Evolutionary conservation across 495 filamentous ascomycete species (phyloP), one percentile per base, ranked within the genome.

Genomic region (Achaetomiella virescens): DNA sequence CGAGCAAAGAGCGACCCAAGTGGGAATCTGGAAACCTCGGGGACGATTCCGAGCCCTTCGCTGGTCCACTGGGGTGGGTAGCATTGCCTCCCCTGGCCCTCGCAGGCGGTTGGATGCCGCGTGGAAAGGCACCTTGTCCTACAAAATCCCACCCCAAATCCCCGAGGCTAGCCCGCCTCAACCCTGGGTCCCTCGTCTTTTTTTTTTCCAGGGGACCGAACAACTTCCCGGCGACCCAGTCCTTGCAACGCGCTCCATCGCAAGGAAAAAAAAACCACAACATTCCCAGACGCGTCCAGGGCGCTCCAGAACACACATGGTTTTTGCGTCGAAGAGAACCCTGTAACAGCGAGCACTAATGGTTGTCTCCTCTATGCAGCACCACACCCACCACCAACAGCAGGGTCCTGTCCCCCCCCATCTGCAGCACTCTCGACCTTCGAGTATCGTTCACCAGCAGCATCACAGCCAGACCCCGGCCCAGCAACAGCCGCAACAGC

Each of bases 361-460:
- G 71, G 71, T 75, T 70, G 63, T 75, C 62, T 72, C 71, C 72
- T 75, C 70, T 70, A 77, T 78, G 72, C 81, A 83, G 73, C 81
- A 83, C 69, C 80, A 81, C 67, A 74, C 78, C 66, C 80, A 82
- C 64, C 80, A 82, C 61, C 70, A 76, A 57, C 80, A 77, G 64
- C 76, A 79, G 71, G 78, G 77, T 73, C 75, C 77, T 61, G 72
- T 73, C 59, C 73, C 74, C 62, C 71, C 77, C 46, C 81, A 81
- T 65, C 76, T 80, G 60, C 81, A 83, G 60, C 83, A 84, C 62
- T 78, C 83, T 56, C 78, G 84, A 60, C 75, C 85, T 58, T 76
- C 81, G 56, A 85, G 75, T 70, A 75, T 88, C 65, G 76, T 82
- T 56, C 82, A 86, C 54, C 81, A 81, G 61, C 83, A 83, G 57